phyloP scores from a whole-genome alignment of 441 rosid genomes.

The Erysimum cheiri region DNA sequence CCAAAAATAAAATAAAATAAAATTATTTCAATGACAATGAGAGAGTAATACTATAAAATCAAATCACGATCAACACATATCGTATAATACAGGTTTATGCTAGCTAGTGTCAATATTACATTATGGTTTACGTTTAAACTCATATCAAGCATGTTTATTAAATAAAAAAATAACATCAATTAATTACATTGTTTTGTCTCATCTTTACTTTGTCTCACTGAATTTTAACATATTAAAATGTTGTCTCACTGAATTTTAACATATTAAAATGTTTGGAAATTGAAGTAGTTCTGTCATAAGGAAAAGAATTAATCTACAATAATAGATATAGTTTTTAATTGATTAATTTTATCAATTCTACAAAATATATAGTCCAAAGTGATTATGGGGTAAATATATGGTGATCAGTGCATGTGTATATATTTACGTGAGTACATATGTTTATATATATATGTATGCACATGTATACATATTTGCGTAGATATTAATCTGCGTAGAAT shows the following conservation, averaged over 20 bases:
- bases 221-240: conserved; percentile 11
- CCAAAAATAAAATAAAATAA: too few relatives aligned
- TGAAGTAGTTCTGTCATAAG: background rate
- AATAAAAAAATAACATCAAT: conserved; percentile 12
- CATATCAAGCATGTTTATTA: background rate
- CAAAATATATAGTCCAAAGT: background rate
- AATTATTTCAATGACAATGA: background rate
- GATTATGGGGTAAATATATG: background rate
- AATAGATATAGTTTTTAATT: background rate
- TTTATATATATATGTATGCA: background rate
- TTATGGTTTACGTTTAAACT: too few relatives aligned
- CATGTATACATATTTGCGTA: background rate
- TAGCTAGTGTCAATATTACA: too few relatives aligned
- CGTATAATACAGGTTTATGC: too few relatives aligned
- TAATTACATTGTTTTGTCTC: conserved; percentile 13
- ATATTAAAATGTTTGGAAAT: too few relatives aligned
- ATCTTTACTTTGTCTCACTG: conserved; percentile 1
- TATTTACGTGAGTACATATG: background rate
- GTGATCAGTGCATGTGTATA: conserved; percentile 12
- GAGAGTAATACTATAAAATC: background rate
- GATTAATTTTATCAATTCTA: background rate
- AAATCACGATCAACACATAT: background rate
- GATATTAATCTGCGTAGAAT: conserved; percentile 16
- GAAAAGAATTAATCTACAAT: background rate
- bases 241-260: too few relatives aligned